Evolutionary conservation across 495 filamentous ascomycete genomes (phyloP).

Genomic region (Talaromyces nanjingensis): DNA sequence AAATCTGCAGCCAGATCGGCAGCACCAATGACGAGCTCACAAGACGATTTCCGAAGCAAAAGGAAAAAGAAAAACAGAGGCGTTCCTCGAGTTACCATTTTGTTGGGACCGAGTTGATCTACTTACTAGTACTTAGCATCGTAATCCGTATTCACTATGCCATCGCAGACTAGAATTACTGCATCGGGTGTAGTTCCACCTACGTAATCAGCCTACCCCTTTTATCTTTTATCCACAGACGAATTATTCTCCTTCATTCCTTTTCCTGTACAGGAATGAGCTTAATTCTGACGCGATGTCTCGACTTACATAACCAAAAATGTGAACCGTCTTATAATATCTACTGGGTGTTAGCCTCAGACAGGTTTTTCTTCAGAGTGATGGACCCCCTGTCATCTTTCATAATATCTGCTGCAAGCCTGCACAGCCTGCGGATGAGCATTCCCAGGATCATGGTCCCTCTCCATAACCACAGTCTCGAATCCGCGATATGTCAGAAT

Average conservation of each 20-base stretch:
- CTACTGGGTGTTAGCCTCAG: no score
- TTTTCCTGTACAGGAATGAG: background rate
- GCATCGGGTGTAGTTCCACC: background rate
- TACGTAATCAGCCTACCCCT: background rate
- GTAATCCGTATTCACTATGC: background rate
- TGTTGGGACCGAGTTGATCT: background rate
- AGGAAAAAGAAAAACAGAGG: background rate
- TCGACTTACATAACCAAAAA: background rate
- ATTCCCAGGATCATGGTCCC: background rate
- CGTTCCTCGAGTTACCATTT: background rate
- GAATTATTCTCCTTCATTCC: constrained; percentile 3
- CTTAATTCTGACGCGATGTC: background rate
- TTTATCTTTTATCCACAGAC: background rate
- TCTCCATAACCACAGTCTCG: background rate
- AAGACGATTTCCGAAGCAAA: background rate
- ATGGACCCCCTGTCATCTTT: no score
- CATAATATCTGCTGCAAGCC: background rate
- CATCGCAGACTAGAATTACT: background rate
- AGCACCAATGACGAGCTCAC: background rate
- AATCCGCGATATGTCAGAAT: background rate
- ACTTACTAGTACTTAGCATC: background rate
- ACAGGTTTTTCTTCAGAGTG: no score
- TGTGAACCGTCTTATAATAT: background rate
- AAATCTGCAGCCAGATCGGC: background rate
- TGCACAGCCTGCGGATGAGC: background rate